Evolutionary conservation across 139 green algal genomes (phyloP).

Genomic region (Micractinium sp.): DNA sequence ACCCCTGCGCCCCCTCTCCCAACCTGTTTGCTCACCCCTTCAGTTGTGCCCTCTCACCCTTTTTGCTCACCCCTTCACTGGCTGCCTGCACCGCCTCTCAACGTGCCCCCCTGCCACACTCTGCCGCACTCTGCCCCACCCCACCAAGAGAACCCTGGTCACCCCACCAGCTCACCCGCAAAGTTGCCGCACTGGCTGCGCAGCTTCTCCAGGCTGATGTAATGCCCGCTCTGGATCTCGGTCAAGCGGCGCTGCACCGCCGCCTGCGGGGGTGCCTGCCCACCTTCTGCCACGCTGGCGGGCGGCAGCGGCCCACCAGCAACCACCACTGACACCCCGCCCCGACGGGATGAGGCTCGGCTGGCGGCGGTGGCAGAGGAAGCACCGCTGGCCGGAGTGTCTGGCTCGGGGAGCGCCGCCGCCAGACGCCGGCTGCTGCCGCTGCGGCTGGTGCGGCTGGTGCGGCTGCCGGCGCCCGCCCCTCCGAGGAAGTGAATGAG

Average conservation of each 20-base stretch:
- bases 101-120: not conserved
- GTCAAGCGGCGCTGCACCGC: slow-evolving; percentile 9
- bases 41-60: no score
- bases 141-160: not conserved
- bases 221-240: slow-evolving; percentile 17
- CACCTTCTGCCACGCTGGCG: not conserved
- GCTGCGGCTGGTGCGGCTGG: not conserved
- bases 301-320: not conserved
- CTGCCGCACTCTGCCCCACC: not conserved
- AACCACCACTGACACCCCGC: no score
- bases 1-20: no score
- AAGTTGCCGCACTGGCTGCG: slow-evolving; percentile 8
- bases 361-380: not conserved
- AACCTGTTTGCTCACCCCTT: no score
- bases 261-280: not conserved
- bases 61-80: no score
- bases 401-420: not conserved
- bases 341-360: not conserved
- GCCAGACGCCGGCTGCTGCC: not conserved
- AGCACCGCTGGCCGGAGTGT: not conserved
- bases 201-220: slow-evolving; percentile 23
- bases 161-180: not conserved
- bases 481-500: slow-evolving; percentile 2
- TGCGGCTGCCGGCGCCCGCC: not conserved
- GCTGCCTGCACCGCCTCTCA: not conserved